Evolutionary conservation across 2,329 filamentous ascomycete species (phyloP).

Genomic region (Orbilia brochopaga): DNA sequence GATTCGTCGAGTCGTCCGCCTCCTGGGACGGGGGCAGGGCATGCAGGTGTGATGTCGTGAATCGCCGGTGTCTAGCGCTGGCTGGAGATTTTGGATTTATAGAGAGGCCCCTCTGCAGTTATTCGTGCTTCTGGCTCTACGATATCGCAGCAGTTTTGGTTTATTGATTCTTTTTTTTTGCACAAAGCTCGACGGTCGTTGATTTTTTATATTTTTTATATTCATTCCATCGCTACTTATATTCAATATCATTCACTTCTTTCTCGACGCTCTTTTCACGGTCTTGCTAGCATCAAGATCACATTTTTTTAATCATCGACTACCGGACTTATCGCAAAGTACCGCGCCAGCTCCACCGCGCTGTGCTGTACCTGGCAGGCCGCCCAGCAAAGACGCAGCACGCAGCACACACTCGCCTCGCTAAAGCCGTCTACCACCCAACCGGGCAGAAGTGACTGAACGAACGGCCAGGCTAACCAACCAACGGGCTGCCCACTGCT

Average conservation of each 20-base stretch:
- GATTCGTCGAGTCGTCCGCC: constrained; percentile 8
- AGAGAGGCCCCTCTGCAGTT: constrained; percentile 35
- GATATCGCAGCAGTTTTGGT: constrained; percentile 32
- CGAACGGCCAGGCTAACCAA: constrained; percentile 33
- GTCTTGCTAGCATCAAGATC: constrained; percentile 47
- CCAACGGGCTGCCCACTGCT: constrained; percentile 45
- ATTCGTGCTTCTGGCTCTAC: constrained; percentile 32
- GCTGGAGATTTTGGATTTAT: constrained; percentile 26
- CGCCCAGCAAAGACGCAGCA: constrained; percentile 1
- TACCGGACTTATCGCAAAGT: constrained; percentile 28
- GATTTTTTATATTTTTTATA: background rate
- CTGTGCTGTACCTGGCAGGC: constrained; percentile 46
- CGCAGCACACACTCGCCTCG: constrained; percentile 23
- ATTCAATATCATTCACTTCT: constrained; percentile 8
- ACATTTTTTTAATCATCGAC: constrained; percentile 10
- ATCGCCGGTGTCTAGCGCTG: background rate
- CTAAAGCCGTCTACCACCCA: constrained; percentile 51
- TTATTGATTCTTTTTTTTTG: constrained; percentile 27
- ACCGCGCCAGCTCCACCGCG: constrained; percentile 1
- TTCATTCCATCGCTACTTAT: constrained; percentile 15
- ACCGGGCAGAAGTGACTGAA: constrained; percentile 6
- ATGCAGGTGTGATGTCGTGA: constrained; percentile 9
- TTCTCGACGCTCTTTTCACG: constrained; percentile 25
- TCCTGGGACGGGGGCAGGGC: constrained; percentile 27
- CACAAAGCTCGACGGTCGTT: constrained; percentile 1